Evolutionary conservation across 176 grass and related monocot genomes (phyloP).

Genomic region (Zizania latifolia): DNA sequence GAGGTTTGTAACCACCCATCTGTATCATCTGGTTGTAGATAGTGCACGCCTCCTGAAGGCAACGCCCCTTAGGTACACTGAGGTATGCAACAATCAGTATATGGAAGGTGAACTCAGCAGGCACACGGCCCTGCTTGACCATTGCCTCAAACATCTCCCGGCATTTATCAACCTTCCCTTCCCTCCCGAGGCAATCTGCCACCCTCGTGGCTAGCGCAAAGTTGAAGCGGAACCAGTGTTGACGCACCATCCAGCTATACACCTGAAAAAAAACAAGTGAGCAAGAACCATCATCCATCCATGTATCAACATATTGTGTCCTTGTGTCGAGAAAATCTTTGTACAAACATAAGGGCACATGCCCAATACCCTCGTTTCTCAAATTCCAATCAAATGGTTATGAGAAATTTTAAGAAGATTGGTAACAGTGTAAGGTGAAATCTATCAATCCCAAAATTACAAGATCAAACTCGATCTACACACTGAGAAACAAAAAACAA

Average conservation of each 20-base stretch:
- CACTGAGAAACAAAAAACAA: background rate
- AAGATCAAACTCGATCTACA: background rate
- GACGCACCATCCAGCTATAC: constrained; percentile 80
- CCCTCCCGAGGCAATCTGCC: constrained; percentile 79
- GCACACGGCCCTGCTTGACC: constrained; percentile 72
- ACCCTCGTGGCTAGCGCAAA: constrained; percentile 80
- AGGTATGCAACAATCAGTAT: constrained; percentile 78
- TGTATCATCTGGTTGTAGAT: constrained; percentile 98
- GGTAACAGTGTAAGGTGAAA: background rate
- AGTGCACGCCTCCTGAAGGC: constrained; percentile 69
- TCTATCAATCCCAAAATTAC: background rate
- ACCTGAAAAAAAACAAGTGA: constrained; percentile 62
- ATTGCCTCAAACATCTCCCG: constrained; percentile 65
- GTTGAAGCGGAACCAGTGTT: constrained; percentile 86
- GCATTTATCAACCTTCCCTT: constrained; percentile 76
- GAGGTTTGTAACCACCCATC: constrained; percentile 71
- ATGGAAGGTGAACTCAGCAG: constrained; percentile 91
- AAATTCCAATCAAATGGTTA: background rate
- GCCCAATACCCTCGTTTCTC: background rate
- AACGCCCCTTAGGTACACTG: constrained; percentile 44
- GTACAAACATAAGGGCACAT: background rate
- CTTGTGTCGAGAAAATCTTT: background rate
- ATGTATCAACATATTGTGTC: constrained; percentile 8
- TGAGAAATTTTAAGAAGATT: background rate
- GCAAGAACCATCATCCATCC: background rate